phyloP scores from a whole-genome alignment of 192 early-diverging fungal genomes.

The Coemansia sp. region DNA sequence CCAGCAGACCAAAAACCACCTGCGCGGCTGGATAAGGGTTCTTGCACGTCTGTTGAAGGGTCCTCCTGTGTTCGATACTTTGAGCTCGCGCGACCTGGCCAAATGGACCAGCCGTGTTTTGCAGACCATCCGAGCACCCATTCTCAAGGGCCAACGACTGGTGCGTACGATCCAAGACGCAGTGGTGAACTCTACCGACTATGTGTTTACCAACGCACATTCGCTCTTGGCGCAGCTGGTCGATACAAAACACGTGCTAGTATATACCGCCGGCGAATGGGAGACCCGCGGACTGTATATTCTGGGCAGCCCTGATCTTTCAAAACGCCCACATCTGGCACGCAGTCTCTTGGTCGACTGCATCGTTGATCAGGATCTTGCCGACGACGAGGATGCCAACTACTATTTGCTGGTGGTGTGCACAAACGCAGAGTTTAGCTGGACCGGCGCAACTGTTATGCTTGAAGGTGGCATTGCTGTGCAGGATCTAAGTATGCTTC shows the following conservation, averaged over 20 bases:
- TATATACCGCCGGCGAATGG: conserved; percentile 66
- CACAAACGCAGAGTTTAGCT: conserved; percentile 47
- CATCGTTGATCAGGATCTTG: conserved; percentile 33
- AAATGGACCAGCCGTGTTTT: conserved; percentile 40
- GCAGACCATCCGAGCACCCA: conserved; percentile 50
- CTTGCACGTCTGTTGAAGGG: conserved; percentile 36
- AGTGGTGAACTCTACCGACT: conserved; percentile 73
- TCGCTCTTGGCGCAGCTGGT: conserved; percentile 64
- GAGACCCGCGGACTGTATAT: conserved; percentile 71
- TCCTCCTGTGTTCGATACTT: conserved; percentile 35
- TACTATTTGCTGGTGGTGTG: conserved; percentile 51
- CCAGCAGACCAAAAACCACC: conserved; percentile 44
- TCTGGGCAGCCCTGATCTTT: conserved; percentile 68
- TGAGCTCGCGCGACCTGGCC: conserved; percentile 41
- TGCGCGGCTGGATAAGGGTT: conserved; percentile 34
- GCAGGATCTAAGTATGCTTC: conserved; percentile 37
- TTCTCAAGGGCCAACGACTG: conserved; percentile 49
- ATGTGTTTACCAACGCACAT: conserved; percentile 61
- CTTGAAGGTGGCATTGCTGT: conserved; percentile 26
- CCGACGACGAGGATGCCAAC: conserved; percentile 9
- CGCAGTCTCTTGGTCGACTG: conserved; percentile 58
- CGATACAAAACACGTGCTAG: conserved; percentile 70
- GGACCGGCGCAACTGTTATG: conserved; percentile 33
- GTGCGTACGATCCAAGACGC: conserved; percentile 50
- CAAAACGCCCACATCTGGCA: conserved; percentile 55